These are phyloP conservation scores for Xerocomus potaroensis DNA, from an alignment of 768 basidiomycete species.

Conservation along the genomic window DNA sequence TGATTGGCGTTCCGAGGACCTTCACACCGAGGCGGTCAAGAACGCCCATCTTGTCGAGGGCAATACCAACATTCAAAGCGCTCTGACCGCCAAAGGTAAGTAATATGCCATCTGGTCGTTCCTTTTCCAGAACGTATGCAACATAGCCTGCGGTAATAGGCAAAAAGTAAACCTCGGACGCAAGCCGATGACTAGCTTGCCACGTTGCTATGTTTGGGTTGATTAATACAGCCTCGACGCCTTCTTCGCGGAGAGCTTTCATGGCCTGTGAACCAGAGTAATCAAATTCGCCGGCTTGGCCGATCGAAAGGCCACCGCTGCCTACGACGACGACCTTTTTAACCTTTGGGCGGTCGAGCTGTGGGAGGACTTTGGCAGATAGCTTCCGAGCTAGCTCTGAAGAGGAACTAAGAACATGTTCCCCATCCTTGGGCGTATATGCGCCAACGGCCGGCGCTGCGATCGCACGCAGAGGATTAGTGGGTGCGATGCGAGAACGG, in stretches of 20 bases:
- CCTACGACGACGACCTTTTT: constrained; percentile 96
- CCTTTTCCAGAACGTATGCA: constrained; percentile 97
- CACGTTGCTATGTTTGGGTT: constrained; percentile 99
- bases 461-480: constrained; percentile 56
- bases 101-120: constrained; percentile 94
- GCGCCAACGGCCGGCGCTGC: constrained; percentile 74
- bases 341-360: constrained; percentile 86
- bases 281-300: constrained; percentile 99
- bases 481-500: constrained; percentile 39
- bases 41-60: constrained; percentile 94
- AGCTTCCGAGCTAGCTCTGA: constrained; percentile 92
- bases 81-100: constrained; percentile 98
- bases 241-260: constrained; percentile 95
- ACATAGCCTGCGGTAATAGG: constrained; percentile 97
- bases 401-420: constrained; percentile 85
- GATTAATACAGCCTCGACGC: constrained; percentile 90
- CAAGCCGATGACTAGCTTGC: constrained; percentile 98
- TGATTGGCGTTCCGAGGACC: constrained; percentile 93
- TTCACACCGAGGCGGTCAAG: constrained; percentile 88
- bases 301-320: constrained; percentile 92
- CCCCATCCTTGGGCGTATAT: constrained; percentile 56
- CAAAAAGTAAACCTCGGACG: constrained; percentile 95
- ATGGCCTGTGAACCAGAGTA: constrained; percentile 99
- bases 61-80: constrained; percentile 96
- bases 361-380: constrained; percentile 91